Conservation (phyloP, 2,329 filamentous ascomycete species). For the Hymenotorrendiella dingleyae region DNA sequence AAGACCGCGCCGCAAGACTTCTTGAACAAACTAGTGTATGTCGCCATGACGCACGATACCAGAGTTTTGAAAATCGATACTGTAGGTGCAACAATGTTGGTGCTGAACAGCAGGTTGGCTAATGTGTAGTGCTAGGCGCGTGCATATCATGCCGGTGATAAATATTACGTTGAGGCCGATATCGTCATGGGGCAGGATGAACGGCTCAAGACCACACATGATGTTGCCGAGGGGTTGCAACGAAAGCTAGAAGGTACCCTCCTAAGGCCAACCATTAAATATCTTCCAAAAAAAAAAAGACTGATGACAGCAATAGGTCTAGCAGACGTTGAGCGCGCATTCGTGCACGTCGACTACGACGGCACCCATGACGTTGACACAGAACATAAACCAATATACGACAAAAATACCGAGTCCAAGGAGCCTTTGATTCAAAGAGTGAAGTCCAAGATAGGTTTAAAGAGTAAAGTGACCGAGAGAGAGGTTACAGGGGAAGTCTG, state of each 20-base stretch:
- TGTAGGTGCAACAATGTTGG: too few species aligned
- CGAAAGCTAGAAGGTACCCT: conserved; percentile 70
- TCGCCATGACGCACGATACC: conserved; percentile 89
- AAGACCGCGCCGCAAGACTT: conserved; percentile 75
- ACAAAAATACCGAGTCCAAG: conserved; percentile 11
- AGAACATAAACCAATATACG: conserved; percentile 21
- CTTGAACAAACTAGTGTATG: conserved; percentile 78
- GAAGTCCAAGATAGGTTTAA: conserved; percentile 7
- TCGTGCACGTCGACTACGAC: conserved; percentile 59
- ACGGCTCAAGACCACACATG: conserved; percentile 72
- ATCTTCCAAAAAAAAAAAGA: too few species aligned
- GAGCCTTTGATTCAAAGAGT: conserved; percentile 15
- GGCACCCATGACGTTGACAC: conserved; percentile 12
- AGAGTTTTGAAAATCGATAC: conserved; percentile 83
- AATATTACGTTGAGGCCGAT: conserved; percentile 77
- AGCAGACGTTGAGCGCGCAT: conserved; percentile 68
- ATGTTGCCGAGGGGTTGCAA: conserved; percentile 69
- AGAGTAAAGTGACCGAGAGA: background rate
- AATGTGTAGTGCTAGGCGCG: too few species aligned
- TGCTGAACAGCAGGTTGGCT: too few species aligned
- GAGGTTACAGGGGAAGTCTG: too few species aligned
- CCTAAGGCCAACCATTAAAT: too few species aligned
- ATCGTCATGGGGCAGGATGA: conserved; percentile 75
- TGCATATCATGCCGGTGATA: conserved; percentile 80
- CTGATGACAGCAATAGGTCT: conserved; percentile 45